Percentiles rank a stretch among this genome's conserved stretches.
Conservation (phyloP, 176 grass and related monocot species). For the Zea luxurians region DNA sequence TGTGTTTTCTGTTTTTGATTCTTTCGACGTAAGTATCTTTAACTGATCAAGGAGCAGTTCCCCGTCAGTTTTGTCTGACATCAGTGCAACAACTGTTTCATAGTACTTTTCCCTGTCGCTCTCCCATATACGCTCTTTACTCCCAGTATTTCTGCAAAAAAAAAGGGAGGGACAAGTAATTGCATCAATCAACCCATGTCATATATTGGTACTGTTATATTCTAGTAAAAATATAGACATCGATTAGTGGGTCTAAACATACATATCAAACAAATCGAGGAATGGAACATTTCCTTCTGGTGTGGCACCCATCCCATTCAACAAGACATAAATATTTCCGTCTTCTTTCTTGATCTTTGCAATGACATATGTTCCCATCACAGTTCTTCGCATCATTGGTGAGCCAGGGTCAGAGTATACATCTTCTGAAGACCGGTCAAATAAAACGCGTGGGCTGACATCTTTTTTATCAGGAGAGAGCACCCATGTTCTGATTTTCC, state of each 20-base stretch:
- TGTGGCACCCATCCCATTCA: slow-evolving; percentile 93
- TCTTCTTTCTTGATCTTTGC: slow-evolving; percentile 92
- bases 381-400: slow-evolving; percentile 92
- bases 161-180: not conserved
- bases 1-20: slow-evolving; percentile 99
- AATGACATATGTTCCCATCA: slow-evolving; percentile 87
- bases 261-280: slow-evolving; percentile 98
- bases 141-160: slow-evolving; percentile 83
- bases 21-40: slow-evolving; percentile 92
- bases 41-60: slow-evolving; percentile 71
- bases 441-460: slow-evolving; percentile 73
- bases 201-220: slow-evolving; percentile 24
- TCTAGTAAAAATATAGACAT: slow-evolving; percentile 28
- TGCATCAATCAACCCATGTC: slow-evolving; percentile 14
- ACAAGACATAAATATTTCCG: slow-evolving; percentile 66
- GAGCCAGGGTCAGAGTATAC: slow-evolving; percentile 98
- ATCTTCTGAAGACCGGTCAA: slow-evolving; percentile 98
- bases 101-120: slow-evolving; percentile 94
- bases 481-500: slow-evolving; percentile 95
- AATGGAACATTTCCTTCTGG: slow-evolving; percentile 98
- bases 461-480: slow-evolving; percentile 77
- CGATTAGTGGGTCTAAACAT: slow-evolving; percentile 37
- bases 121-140: slow-evolving; percentile 98
- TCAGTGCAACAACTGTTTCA: slow-evolving; percentile 85
- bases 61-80: slow-evolving; percentile 86